Base-by-base conservation (phyloP, 805 yeast genomes). In the Myxozyma udenii region DNA sequence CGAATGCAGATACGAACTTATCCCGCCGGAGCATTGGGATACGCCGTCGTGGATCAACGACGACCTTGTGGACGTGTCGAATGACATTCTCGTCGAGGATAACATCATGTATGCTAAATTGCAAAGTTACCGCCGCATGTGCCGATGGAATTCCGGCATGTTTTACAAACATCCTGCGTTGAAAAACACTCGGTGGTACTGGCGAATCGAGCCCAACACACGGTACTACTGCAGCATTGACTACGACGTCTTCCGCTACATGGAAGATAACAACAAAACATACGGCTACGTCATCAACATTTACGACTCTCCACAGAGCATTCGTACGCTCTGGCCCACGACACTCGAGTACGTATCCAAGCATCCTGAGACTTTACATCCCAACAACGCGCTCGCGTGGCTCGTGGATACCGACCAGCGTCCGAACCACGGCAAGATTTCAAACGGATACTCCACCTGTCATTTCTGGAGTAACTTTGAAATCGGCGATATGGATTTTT, bases 391-490 rank as follows among this genome's bases (percentile, higher is more conserved):
- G 39, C 71, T 78, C 62, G 78, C 76, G 39, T 86, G 84, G 81
- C 64, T 86, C 38, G 76, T 81, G 44, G 79, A 81, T 73, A 77
- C 74, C 64, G 64, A 64, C 68, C 82, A 70, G 63, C 77, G 73
- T 62, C 85, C 81, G 11, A 63, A 66, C 4, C 76, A 74, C 57
- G 72, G 67, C 49, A 62, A 66, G n/a, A 62, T 78, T 78, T 80
- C 5, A 64, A 87, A 46, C 83, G 68, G 75, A 12, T 78, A 76
- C 64, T 76, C 80, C n/a, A 76, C 80, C 1, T 88, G 95, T 63
- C 95, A 88, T 68, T 87, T 88, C 68, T 88, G 95, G 95, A 80
- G 90, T 22, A 88, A 87, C 66, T 88, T 87, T 61, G 96, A 88
- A 64, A 84, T 87, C 50, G 91, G 83, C 11, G 83, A 85, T 62